Base-by-base conservation (phyloP, 768 basidiomycete genomes). In the Tephrocybe sp. region DNA sequence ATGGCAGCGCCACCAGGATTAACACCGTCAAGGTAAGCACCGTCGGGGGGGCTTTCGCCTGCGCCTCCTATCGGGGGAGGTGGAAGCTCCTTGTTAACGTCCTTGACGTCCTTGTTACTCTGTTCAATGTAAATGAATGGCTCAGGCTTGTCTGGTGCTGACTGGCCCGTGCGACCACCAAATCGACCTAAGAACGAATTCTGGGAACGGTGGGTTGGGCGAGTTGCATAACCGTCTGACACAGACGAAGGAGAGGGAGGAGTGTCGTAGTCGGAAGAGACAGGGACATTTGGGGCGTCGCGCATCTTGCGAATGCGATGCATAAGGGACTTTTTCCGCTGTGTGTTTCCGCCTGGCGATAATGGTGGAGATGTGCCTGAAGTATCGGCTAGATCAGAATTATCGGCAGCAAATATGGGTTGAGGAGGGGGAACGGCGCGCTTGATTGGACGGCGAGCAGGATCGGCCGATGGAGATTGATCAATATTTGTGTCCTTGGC, bases 251-350 rank as follows among this genome's bases (percentile, higher is more conserved):
- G 63, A 17, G 72, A 76, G 0, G 77, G 72, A 6, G 70, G 71
- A 19, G 71, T 66, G 30, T 71, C 67, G 40, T 75, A 75, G 48
- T 75, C 74, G 26, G 72, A 66, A 26, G 64, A 64, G n/a, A 88
- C 78, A 13, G 90, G 90, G 1, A 92, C 83, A 55, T 92, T 92
- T 9, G 90, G 90, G 8, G 84, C 72, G 60, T 92, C 90, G 32
- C 90, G 84, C 89, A 92, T 92, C 68, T 84, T 89, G 52, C 88
- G 83, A 63, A 94, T 88, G 49, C 91, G 87, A 40, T 92, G 87
- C 80, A 93, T 92, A 56, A 94, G 71, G 12, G 88, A 91, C 68
- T 84, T 91, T 58, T 80, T 82, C 23, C 91, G 85, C 65, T 85
- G 87, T 8, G 86, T 80, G 33, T 71, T 69, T 30, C 66, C 73